Evolutionary conservation across 1,284 basidiomycete genomes (phyloP).

Genomic region (Pseudozyma sp.): DNA sequence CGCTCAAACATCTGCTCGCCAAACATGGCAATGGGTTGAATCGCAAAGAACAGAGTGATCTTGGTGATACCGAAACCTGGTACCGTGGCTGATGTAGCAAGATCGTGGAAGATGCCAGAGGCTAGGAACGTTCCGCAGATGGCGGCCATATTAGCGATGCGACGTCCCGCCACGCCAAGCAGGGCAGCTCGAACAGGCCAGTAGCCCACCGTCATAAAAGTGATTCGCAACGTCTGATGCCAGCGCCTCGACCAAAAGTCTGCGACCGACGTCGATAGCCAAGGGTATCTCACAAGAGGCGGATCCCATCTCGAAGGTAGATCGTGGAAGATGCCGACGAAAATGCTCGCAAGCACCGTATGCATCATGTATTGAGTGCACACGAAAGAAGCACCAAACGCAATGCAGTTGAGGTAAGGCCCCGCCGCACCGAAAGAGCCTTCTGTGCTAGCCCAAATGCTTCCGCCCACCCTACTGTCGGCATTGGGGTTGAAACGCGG

Average conservation of each 20-base stretch:
- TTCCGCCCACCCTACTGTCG: conserved; percentile 7
- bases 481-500: conserved; percentile 24
- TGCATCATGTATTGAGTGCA: conserved; percentile 14
- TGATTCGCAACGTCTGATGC: conserved; percentile 39
- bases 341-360: neutral
- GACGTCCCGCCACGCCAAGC: conserved; percentile 6
- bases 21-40: conserved; percentile 29
- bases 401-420: conserved; percentile 23
- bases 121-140: conserved; percentile 27
- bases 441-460: conserved; percentile 20
- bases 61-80: conserved; percentile 7
- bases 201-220: conserved; percentile 32
- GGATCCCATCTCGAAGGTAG: conserved; percentile 35
- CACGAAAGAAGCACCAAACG: conserved; percentile 12
- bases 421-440: conserved; percentile 26
- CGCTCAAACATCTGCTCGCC: conserved; percentile 25
- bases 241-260: conserved; percentile 42
- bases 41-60: conserved; percentile 23
- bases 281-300: conserved; percentile 13
- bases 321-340: conserved; percentile 13
- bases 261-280: conserved; percentile 22
- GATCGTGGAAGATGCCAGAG: conserved; percentile 42
- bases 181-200: conserved; percentile 16
- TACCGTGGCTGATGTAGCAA: conserved; percentile 21
- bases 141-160: conserved; percentile 12